A percentile compares a stretch with the other conserved stretches of the same genome.
Evolutionary conservation across 345 rosid species (phyloP).

Genomic region (Sisymbrium irio): DNA sequence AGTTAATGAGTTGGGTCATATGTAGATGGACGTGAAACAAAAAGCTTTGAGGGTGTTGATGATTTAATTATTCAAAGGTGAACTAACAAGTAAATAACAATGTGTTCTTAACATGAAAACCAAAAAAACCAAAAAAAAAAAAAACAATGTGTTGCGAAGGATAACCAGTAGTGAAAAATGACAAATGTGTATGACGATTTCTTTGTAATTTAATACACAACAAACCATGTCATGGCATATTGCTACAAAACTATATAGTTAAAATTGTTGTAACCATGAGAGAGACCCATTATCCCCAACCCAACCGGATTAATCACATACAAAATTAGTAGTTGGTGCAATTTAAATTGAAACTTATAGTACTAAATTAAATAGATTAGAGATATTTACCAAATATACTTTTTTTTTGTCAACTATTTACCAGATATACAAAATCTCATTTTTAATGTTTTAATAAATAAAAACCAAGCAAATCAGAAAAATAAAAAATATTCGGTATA

Average conservation of each 20-base stretch:
- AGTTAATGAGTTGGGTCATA: slow-evolving; percentile 32
- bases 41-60: background rate
- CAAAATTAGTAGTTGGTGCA: too few relatives aligned
- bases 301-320: background rate
- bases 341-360: too few relatives aligned
- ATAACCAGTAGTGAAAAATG: background rate
- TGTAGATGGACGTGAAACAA: background rate
- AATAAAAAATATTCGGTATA: background rate
- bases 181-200: background rate
- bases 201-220: too few relatives aligned
- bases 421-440: background rate
- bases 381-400: background rate
- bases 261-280: background rate
- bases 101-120: too few relatives aligned
- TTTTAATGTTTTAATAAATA: background rate
- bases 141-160: background rate
- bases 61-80: background rate
- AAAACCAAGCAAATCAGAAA: background rate
- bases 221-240: too few relatives aligned
- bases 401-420: too few relatives aligned
- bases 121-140: background rate
- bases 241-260: background rate
- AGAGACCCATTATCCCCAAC: background rate
- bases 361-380: background rate
- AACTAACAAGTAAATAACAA: background rate